Base-by-base conservation (phyloP, 78 protist genomes). In the Acrasis kona region DNA sequence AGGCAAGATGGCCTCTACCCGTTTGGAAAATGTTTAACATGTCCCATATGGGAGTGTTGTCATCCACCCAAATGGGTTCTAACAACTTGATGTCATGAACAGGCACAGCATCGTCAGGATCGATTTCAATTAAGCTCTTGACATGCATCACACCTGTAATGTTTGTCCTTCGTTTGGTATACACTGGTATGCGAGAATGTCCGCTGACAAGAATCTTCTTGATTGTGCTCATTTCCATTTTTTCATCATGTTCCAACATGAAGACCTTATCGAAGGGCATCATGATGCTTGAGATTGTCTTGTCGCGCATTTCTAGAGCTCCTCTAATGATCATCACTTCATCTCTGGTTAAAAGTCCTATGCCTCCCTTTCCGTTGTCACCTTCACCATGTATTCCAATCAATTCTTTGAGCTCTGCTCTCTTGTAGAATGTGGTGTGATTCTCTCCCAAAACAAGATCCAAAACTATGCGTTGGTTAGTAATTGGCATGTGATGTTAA, bases 371-470 rank as follows among this genome's bases (percentile, higher is more conserved):
- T 50, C 34, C 19, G 58, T 85, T 70, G 29, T 34, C 29, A 9
- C 83, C 85, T 29, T 78, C 41, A n/a, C 78, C 70, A 38, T 89
- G 88, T 68, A 89, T 67, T 39, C 41, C 66, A 39, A 91, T 36
- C 57, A 91, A 72, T 27, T 80, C 41, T 57, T 88, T 88, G 41
- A 91, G 66, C 82, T 88, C 84, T 19, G 74, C 10, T 74, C 10
- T 75, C 73, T 29, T 10, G 83, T 80, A 92, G 68, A 88, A 42
- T 3, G 91, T 84, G 38, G 93, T 89, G 35, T 86, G 71, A 72
- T 91, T 94, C 10, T 80, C 65, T 27, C 96, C 97, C 12, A 94
- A 88, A 27, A 86, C 42, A 34, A 29, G 40, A 75, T 94, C 95
- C 29, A 94, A 85, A 7, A 76, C n/a, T n/a, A n/a, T n/a, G n/a